Evolutionary conservation across 306 rosid species (phyloP).

Genomic region (Chamaecrista fasciculata): DNA sequence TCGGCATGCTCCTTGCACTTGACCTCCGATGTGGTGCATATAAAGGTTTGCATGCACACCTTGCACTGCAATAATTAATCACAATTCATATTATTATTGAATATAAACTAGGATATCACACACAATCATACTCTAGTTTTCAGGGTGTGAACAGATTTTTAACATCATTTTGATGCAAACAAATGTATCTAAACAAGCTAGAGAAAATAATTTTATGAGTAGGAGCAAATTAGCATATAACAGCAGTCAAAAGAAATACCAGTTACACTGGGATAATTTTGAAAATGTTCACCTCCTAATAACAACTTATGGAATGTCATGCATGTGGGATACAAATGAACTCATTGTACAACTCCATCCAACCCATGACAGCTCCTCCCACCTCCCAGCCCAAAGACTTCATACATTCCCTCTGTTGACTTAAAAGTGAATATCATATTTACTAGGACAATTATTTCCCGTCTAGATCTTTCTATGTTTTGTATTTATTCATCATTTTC

Average conservation of each 20-base stretch:
- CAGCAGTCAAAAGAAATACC: background rate
- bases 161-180: background rate
- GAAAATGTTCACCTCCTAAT: background rate
- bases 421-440: background rate
- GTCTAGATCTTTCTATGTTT: background rate
- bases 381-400: background rate
- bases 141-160: background rate
- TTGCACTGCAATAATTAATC: constrained; percentile 55
- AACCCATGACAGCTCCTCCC: background rate
- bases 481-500: background rate
- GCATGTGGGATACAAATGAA: background rate
- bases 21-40: constrained; percentile 75
- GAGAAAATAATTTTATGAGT: background rate
- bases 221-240: background rate
- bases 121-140: background rate
- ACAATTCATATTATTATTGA: constrained; percentile 13
- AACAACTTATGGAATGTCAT: background rate
- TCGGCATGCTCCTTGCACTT: constrained; percentile 77
- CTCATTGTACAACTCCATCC: background rate
- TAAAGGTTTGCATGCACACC: constrained; percentile 84
- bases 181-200: background rate
- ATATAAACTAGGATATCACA: background rate
- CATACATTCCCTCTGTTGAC: background rate
- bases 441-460: background rate
- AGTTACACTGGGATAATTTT: background rate